A percentile compares a stretch with the other conserved stretches of the same genome.
phyloP scores from a whole-genome alignment of 108 stramenopile species.

The Pseudonitzschia delicatissima region DNA sequence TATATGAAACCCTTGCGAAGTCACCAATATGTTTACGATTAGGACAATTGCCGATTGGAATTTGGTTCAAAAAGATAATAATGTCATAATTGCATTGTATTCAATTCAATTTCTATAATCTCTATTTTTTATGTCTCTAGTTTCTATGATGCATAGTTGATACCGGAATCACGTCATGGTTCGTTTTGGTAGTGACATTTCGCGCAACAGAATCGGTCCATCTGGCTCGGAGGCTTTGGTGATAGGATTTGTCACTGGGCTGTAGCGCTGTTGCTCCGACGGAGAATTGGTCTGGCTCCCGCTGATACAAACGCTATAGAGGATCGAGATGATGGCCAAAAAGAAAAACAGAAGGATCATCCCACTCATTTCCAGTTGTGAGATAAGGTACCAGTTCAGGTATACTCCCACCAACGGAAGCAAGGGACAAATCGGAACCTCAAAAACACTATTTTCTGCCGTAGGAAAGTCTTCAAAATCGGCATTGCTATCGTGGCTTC shows the following conservation, averaged over 20 bases:
- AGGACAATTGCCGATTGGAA: too few relatives aligned
- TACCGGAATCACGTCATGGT: background rate
- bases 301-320: constrained; percentile 38
- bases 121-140: too few relatives aligned
- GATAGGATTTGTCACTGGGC: background rate
- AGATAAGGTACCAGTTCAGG: constrained; percentile 84
- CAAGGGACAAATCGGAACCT: constrained; percentile 70
- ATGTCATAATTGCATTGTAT: too few relatives aligned
- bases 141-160: too few relatives aligned
- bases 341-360: constrained; percentile 59
- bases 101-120: too few relatives aligned
- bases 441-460: constrained; percentile 33
- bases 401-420: constrained; percentile 73
- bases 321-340: constrained; percentile 39
- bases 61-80: too few relatives aligned
- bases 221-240: background rate
- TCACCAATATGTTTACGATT: too few relatives aligned
- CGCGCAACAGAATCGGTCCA: constrained; percentile 4
- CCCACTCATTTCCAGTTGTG: constrained; percentile 62
- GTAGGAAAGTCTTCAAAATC: background rate
- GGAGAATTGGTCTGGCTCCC: constrained; percentile 13
- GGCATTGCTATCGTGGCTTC: background rate
- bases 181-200: constrained; percentile 13
- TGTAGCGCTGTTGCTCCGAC: background rate
- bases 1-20: too few relatives aligned